Evolutionary conservation across 768 basidiomycete species (phyloP).

Genomic region (Tulasnella sp.): DNA sequence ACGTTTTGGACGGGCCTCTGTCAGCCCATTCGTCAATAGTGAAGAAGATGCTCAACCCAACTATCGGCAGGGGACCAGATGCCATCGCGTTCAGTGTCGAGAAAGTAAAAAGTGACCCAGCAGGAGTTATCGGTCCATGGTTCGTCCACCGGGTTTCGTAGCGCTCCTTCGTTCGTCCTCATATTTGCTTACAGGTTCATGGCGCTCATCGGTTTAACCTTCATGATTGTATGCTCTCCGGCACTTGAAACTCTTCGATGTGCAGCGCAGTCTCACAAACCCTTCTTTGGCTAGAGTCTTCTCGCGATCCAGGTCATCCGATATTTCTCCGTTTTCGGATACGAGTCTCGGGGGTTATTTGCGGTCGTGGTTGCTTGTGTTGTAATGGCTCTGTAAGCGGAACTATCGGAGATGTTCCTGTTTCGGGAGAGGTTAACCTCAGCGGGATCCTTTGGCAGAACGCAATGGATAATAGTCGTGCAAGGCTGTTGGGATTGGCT

Average conservation of each 20-base stretch:
- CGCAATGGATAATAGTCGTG: slow-evolving; percentile 5
- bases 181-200: not conserved
- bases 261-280: not conserved
- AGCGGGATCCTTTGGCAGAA: not conserved
- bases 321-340: not conserved
- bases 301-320: not conserved
- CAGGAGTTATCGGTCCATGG: not conserved
- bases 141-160: not conserved
- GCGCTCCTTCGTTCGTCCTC: not conserved
- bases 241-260: not conserved
- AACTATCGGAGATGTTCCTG: not conserved
- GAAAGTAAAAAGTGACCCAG: not conserved
- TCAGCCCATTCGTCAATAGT: not conserved
- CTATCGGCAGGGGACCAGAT: not conserved
- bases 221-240: not conserved
- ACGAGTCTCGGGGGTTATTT: not conserved
- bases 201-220: not conserved
- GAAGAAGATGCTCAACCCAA: not conserved
- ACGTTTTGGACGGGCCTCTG: not conserved
- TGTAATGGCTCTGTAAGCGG: not conserved
- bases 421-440: not conserved
- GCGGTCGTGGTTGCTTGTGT: not conserved
- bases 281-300: not conserved
- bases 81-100: not conserved
- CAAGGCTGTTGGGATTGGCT: not conserved